Conservation (phyloP, 2,329 filamentous ascomycete genomes). For the Paraphaeosphaeria sporulosa region DNA sequence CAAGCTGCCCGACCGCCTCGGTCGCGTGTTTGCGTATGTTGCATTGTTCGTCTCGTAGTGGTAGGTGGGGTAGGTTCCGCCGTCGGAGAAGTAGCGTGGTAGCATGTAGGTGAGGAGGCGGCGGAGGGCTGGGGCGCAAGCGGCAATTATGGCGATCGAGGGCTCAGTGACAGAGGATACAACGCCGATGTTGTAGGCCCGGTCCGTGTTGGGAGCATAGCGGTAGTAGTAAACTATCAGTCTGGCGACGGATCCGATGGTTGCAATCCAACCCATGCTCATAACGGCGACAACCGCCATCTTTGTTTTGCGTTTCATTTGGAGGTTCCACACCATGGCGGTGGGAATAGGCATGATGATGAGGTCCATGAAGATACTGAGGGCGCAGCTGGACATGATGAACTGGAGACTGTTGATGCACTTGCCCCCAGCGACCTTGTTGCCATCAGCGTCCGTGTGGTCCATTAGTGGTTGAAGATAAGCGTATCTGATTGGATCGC, state of each 20-base stretch:
- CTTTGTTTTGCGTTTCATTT: conserved; percentile 51
- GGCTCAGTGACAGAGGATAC: conserved; percentile 51
- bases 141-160: conserved; percentile 59
- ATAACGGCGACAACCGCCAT: conserved; percentile 41
- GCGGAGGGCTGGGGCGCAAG: conserved; percentile 62
- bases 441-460: conserved; percentile 34
- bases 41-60: conserved; percentile 9
- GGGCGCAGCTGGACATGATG: conserved; percentile 41
- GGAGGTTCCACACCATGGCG: conserved; percentile 53
- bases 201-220: conserved; percentile 43
- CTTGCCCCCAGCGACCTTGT: conserved; percentile 34
- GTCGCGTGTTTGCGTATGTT: conserved; percentile 13
- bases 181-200: conserved; percentile 46
- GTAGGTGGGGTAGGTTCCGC: conserved; percentile 27
- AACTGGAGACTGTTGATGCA: conserved; percentile 46
- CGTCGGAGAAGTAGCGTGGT: conserved; percentile 39
- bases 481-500: conserved; percentile 40
- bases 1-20: conserved; percentile 14
- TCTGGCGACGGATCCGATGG: conserved; percentile 45
- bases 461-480: conserved; percentile 43
- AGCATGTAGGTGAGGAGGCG: conserved; percentile 52
- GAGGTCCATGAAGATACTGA: conserved; percentile 50
- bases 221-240: conserved; percentile 52
- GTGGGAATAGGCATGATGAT: conserved; percentile 52
- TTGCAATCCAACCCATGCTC: conserved; percentile 47